Percentiles rank a stretch among this genome's conserved stretches.
These are phyloP conservation scores for Colletotrichum sp. DNA, from an alignment of 2,329 filamentous ascomycete genomes.

Conservation along the genomic window DNA sequence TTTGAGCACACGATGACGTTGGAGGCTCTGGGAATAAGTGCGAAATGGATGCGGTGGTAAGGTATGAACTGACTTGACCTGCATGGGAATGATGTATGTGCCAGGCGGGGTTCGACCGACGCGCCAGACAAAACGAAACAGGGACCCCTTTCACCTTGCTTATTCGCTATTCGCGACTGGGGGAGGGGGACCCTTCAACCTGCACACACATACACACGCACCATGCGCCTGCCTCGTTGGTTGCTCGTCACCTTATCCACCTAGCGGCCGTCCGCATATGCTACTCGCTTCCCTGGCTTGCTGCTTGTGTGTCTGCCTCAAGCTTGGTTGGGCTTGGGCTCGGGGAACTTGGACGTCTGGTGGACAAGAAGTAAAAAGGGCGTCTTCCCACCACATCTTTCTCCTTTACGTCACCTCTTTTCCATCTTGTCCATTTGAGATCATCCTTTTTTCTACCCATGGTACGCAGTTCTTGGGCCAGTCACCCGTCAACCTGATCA, in stretches of 20 bases:
- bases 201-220: neutral
- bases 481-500: neutral
- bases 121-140: neutral
- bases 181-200: neutral
- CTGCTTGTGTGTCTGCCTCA: neutral
- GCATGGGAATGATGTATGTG: neutral
- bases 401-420: neutral
- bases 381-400: neutral
- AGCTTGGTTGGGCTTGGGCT: neutral
- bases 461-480: neutral
- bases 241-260: neutral
- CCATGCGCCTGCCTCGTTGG: neutral
- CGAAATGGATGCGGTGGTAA: neutral
- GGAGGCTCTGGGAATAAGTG: neutral
- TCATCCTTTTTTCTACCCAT: neutral
- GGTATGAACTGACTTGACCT: neutral
- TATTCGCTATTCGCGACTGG: neutral
- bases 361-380: neutral
- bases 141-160: neutral
- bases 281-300: neutral
- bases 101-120: neutral
- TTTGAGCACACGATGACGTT: slow-evolving; percentile 17
- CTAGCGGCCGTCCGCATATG: neutral
- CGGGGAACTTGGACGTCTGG: neutral
- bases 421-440: neutral